Evolutionary conservation across 1,139 yeast species (phyloP), one percentile per base, ranked within the genome.

Genomic region (Nadsonia commutata): DNA sequence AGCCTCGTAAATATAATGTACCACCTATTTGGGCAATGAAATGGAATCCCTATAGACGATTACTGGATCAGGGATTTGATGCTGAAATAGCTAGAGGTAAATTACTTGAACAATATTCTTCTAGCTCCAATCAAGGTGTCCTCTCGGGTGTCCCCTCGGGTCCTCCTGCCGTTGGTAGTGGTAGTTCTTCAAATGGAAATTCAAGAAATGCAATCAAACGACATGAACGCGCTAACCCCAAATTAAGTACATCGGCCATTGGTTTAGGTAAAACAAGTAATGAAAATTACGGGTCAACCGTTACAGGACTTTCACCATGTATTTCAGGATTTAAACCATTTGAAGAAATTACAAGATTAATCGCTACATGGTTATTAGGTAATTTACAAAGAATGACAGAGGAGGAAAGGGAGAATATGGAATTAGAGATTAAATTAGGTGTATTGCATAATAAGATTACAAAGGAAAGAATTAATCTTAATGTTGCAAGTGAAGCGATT

Each of bases 401-500:
- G 27, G 45, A 41, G n/a, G 42, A 36, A 2, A 38, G 31, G 16
- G 44, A 38, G 22, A 40, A 37, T 13, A 39, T 23, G 20, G 40
- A 38, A n/a, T 16, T 38, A 22, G 42, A 42, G 18, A 31, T 33
- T 18, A 42, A 27, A 31, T 16, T 36, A 20, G 41, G 40, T 5
- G 33, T 27, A 16, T 9, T 27, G 5, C n/a, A 27, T 27, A 27
- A 27, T 27, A 27, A 27, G 13, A 27, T 27, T 16, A 8, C 33
- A 7, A 27, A 27, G 16, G 33, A 27, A 27, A 13, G 33, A 13
- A 27, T 27, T 13, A 27, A 27, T 27, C n/a, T 27, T 4, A 27
- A 27, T 9, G 16, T 27, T 8, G 33, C 33, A 4, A 27, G 33
- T 27, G 33, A 27, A 16, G 33, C 33, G 16, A 27, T 27, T 27